Evolutionary conservation across 164 flowering plant species (phyloP).

Genomic region (Aristolochia californica): DNA sequence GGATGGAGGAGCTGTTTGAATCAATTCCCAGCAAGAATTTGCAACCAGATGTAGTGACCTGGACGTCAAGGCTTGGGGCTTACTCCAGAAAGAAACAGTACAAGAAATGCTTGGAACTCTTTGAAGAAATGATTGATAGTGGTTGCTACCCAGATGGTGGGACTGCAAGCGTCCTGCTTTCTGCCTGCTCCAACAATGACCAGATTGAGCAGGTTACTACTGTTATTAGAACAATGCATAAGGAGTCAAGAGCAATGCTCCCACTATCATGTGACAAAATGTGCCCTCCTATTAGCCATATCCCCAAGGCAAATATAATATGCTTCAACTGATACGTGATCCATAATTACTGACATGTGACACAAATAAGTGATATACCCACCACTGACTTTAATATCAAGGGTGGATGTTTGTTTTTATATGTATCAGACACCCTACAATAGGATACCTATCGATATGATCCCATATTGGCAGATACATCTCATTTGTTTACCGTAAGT

Average conservation of each 20-base stretch:
- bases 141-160: conserved; percentile 90
- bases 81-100: conserved; percentile 77
- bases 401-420: no score
- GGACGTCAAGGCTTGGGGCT: conserved; percentile 80
- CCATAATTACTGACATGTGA: no score
- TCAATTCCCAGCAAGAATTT: conserved; percentile 41
- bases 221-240: conserved; percentile 72
- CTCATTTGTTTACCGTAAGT: no score
- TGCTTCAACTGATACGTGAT: no score
- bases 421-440: no score
- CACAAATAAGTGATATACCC: no score
- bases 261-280: no score
- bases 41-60: conserved; percentile 69
- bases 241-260: conserved; percentile 21
- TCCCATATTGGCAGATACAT: no score
- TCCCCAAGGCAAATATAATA: no score
- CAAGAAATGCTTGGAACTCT: conserved; percentile 60
- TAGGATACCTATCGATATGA: no score
- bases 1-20: conserved; percentile 55
- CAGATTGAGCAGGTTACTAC: conserved; percentile 70
- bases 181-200: conserved; percentile 69
- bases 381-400: no score
- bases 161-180: conserved; percentile 67
- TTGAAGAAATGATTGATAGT: conserved; percentile 83
- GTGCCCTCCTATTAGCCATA: no score